Evolutionary conservation across 129 eudicot genomes (phyloP).

Genomic region (Artemisia annua): DNA sequence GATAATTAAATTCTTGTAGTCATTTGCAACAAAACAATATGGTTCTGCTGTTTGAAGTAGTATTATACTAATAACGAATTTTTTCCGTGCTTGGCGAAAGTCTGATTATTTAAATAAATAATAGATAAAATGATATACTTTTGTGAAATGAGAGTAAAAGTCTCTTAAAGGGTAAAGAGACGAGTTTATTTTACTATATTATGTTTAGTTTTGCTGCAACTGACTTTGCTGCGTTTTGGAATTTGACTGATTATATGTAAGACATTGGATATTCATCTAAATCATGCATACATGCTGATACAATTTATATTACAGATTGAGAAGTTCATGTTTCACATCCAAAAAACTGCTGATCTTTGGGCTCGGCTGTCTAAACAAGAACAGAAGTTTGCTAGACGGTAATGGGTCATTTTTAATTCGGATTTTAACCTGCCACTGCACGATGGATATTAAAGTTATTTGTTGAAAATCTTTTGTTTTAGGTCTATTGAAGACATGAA

Average conservation of each 20-base stretch:
- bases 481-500: slow-evolving; percentile 65
- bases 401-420: not conserved
- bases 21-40: too few species aligned
- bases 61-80: not conserved
- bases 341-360: slow-evolving; percentile 67
- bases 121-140: not conserved
- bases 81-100: not conserved
- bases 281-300: not conserved
- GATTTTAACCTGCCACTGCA: not conserved
- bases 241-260: not conserved
- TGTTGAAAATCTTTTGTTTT: slow-evolving; percentile 8
- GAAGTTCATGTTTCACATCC: slow-evolving; percentile 65
- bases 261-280: not conserved
- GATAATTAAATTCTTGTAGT: too few species aligned
- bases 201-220: not conserved
- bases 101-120: not conserved
- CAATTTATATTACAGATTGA: slow-evolving; percentile 59
- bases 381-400: slow-evolving; percentile 64
- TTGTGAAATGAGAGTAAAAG: not conserved
- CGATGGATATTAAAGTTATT: not conserved
- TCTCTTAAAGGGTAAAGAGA: not conserved
- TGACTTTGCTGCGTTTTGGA: not conserved
- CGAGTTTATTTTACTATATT: not conserved
- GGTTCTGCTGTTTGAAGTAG: not conserved
- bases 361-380: slow-evolving; percentile 72